Base-by-base conservation (phyloP, 148 eudicot species). In the Chenopodium album region DNA sequence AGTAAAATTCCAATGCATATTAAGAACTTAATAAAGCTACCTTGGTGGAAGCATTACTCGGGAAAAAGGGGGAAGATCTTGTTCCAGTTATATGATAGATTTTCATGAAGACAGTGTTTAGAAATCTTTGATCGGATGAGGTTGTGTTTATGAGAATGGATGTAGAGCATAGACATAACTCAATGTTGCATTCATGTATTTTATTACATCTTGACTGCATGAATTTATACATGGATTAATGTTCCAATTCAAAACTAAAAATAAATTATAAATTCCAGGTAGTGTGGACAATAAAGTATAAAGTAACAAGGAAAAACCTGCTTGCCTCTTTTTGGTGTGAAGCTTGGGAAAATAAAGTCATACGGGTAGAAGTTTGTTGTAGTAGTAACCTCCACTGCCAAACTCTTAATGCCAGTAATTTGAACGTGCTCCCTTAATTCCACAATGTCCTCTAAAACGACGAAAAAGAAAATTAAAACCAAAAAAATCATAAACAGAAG, bases 1-100 rank as follows among this genome's bases (percentile, higher is more conserved):
- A 71, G 60, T 47, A 44, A 67, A 66, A 47, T 9, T 48, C 62
- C 74, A 48, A 47, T n/a, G 56, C 76, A 71, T 71, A 32, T 28
- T 71, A 16, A 56, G 54, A 59, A 56, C 20, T 34, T 9, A 31
- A n/a, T 56, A 59, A 56, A 71, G 37, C n/a, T 22, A 9, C 60
- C 37, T 71, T 71, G 26, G 67, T 22, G 59, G 26, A 79, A 37
- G 64, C 69, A 67, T 50, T 2, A 16, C 17, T 56, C 26, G 26
- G 46, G n/a, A 54, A 44, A 65, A 17, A 73, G 4, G 37, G 23
- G 23, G 34, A 0, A 16, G 47, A 69, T 34, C 73, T 34, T 17
- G 46, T 69, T 69, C 73, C n/a, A 69, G n/a, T 32, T 69, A 20
- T 69, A 17, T 17, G 73, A 69, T 32, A 69, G 46, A 31, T 69